phyloP scores from a whole-genome alignment of 2,329 filamentous ascomycete species.

The Zymoseptoria brevis region DNA sequence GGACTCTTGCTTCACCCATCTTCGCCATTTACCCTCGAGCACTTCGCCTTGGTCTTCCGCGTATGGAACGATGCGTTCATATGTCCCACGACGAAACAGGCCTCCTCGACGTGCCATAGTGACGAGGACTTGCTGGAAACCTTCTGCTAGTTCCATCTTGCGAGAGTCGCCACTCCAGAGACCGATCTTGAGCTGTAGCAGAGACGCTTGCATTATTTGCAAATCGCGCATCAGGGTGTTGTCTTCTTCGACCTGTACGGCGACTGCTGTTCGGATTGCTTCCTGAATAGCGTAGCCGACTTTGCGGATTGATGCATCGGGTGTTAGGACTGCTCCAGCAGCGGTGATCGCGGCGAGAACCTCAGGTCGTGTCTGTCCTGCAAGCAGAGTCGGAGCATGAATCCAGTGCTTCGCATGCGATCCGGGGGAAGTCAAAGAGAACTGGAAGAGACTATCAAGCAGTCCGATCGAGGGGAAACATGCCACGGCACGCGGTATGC shows the following conservation, averaged over 20 bases:
- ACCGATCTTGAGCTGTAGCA: slow-evolving; percentile 45
- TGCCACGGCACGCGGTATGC: slow-evolving; percentile 45
- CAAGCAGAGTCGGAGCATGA: slow-evolving; percentile 52
- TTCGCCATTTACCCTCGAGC: slow-evolving; percentile 57
- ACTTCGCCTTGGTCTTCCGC: slow-evolving; percentile 48
- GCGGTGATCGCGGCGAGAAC: slow-evolving; percentile 54
- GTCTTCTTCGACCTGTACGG: slow-evolving; percentile 40
- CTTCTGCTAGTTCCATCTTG: slow-evolving; percentile 53
- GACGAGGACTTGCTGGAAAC: slow-evolving; percentile 47
- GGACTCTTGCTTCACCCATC: slow-evolving; percentile 57
- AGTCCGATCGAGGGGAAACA: slow-evolving; percentile 56
- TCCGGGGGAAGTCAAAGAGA: slow-evolving; percentile 50
- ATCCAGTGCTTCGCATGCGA: slow-evolving; percentile 54
- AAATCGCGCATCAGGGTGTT: slow-evolving; percentile 46
- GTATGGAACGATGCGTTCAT: slow-evolving; percentile 41
- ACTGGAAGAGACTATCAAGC: slow-evolving; percentile 54
- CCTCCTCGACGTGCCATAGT: slow-evolving; percentile 50
- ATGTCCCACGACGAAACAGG: slow-evolving; percentile 46
- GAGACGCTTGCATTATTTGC: slow-evolving; percentile 44
- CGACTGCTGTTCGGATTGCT: slow-evolving; percentile 35
- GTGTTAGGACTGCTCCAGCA: slow-evolving; percentile 52
- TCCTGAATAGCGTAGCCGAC: slow-evolving; percentile 50
- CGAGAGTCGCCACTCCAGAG: slow-evolving; percentile 53
- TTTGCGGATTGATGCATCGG: slow-evolving; percentile 51
- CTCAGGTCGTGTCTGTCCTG: slow-evolving; percentile 50